A percentile compares a stretch with the other conserved stretches of the same genome.
These are phyloP conservation scores for Monascus ruber DNA, from an alignment of 2,329 filamentous ascomycete species.

Conservation along the genomic window DNA sequence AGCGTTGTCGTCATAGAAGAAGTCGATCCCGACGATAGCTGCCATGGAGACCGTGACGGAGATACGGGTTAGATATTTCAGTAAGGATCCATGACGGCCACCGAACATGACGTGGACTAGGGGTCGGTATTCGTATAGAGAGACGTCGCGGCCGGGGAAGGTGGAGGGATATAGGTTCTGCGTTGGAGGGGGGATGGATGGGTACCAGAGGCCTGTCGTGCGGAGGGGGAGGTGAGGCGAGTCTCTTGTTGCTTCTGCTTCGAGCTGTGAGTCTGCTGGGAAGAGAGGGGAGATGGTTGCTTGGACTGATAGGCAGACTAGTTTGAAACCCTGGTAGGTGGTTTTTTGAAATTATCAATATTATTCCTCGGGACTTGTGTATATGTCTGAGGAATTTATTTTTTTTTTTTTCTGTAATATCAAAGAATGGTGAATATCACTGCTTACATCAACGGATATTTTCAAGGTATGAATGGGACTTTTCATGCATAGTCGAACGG, in stretches of 20 bases:
- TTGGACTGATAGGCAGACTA: conserved; percentile 9
- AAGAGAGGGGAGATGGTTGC: conserved; percentile 4
- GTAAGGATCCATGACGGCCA: conserved; percentile 6
- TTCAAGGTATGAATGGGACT: conserved; percentile 8
- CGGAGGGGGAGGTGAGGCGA: conserved; percentile 4
- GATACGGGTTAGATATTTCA: conserved; percentile 10
- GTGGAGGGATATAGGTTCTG: conserved; percentile 5
- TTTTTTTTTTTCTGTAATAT: neutral
- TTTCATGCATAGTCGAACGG: conserved; percentile 8
- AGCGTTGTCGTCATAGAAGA: conserved; percentile 5
- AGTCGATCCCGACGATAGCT: conserved; percentile 8
- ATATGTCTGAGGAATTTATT: neutral
- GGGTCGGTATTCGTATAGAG: conserved; percentile 6
- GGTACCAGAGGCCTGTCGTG: conserved; percentile 12
- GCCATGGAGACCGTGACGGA: conserved; percentile 6
- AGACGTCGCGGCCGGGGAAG: conserved; percentile 4
- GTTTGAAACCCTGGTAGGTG: conserved; percentile 8
- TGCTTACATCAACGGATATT: conserved; percentile 8
- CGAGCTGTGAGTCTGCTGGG: neutral
- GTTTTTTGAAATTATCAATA: neutral
- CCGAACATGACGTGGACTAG: conserved; percentile 11
- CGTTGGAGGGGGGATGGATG: conserved; percentile 5
- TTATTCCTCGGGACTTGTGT: neutral
- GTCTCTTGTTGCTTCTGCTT: neutral
- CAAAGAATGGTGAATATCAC: neutral